A percentile compares a stretch with the other conserved stretches of the same genome.
phyloP scores from a whole-genome alignment of 306 rosid genomes.

The Corylus americana region DNA sequence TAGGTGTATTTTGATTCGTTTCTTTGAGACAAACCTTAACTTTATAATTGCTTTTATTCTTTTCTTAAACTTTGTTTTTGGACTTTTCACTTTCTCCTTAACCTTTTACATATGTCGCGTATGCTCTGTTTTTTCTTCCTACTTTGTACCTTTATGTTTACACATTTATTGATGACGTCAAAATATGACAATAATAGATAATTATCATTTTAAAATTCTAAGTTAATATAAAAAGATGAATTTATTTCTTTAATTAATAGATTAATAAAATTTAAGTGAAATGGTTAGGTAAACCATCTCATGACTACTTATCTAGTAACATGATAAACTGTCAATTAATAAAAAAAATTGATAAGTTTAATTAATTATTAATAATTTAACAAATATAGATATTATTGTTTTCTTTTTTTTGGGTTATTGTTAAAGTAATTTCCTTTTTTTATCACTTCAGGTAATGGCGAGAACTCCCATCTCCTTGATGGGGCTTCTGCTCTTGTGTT shows the following conservation, averaged over 20 bases:
- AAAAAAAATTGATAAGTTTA: too few relatives aligned
- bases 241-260: too few relatives aligned
- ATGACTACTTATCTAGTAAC: too few relatives aligned
- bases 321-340: too few relatives aligned
- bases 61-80: neutral
- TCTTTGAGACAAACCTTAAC: neutral
- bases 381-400: too few relatives aligned
- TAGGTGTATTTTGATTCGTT: neutral
- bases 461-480: neutral
- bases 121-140: neutral
- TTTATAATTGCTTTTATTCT: neutral
- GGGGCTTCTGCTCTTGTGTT: slow-evolving; percentile 6
- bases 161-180: neutral
- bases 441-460: neutral
- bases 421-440: neutral
- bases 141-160: neutral
- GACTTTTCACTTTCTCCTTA: neutral
- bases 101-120: neutral
- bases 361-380: too few relatives aligned
- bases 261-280: too few relatives aligned
- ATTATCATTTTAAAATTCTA: too few relatives aligned
- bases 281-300: too few relatives aligned
- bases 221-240: too few relatives aligned
- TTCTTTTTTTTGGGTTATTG: neutral
- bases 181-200: too few relatives aligned